Evolutionary conservation across 1,284 basidiomycete species (phyloP).

Genomic region (Pseudozyma sp.): DNA sequence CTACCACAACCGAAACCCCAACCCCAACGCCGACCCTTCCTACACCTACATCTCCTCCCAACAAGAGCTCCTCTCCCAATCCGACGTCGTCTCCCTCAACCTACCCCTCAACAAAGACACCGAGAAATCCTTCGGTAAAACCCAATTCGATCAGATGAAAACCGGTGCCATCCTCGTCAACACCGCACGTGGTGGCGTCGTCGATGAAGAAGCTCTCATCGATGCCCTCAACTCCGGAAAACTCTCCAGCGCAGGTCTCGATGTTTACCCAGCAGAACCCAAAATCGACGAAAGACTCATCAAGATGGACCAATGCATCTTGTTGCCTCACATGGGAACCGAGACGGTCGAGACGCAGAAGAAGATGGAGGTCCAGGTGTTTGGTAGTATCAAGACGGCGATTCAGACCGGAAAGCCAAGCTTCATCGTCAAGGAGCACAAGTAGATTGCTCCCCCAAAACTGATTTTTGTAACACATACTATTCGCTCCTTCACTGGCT

Average conservation of each 20-base stretch:
- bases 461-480: too few relatives aligned
- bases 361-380: slow-evolving; percentile 55
- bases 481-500: too few relatives aligned
- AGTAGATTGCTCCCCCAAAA: slow-evolving; percentile 4
- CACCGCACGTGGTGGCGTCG: slow-evolving; percentile 71
- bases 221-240: slow-evolving; percentile 47
- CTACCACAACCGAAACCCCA: slow-evolving; percentile 62
- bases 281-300: slow-evolving; percentile 43
- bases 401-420: slow-evolving; percentile 45
- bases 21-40: slow-evolving; percentile 38
- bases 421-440: slow-evolving; percentile 54
- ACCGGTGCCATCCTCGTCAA: slow-evolving; percentile 70
- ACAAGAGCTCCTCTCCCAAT: slow-evolving; percentile 67
- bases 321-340: slow-evolving; percentile 52
- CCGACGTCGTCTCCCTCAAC: slow-evolving; percentile 72
- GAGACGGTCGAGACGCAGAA: slow-evolving; percentile 54
- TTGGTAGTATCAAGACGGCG: slow-evolving; percentile 46
- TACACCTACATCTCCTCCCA: slow-evolving; percentile 61
- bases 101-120: slow-evolving; percentile 71
- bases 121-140: slow-evolving; percentile 67
- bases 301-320: slow-evolving; percentile 44
- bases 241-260: slow-evolving; percentile 80
- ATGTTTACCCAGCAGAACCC: slow-evolving; percentile 75
- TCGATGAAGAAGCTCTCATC: slow-evolving; percentile 69
- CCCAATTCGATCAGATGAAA: slow-evolving; percentile 70